phyloP scores from a whole-genome alignment of 2,329 filamentous ascomycete genomes.

The Cyclaneusma minus region DNA sequence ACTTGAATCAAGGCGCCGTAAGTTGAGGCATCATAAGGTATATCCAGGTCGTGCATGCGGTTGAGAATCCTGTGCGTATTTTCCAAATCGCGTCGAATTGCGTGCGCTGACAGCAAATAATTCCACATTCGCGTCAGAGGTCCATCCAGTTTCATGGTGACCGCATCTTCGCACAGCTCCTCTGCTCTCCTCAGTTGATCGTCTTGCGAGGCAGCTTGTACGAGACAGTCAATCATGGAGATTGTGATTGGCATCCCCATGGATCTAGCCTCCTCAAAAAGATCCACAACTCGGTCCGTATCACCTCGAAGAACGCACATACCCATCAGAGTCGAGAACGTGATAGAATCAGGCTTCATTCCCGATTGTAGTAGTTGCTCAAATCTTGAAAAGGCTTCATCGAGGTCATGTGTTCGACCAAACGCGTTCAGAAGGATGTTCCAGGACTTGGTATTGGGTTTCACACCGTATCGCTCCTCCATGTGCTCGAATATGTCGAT shows the following conservation, averaged over 20 bases:
- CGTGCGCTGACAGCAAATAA: constrained; percentile 53
- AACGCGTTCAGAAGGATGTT: constrained; percentile 65
- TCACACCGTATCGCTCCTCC: constrained; percentile 32
- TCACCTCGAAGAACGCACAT: constrained; percentile 60
- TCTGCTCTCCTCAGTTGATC: constrained; percentile 38
- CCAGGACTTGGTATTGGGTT: constrained; percentile 48
- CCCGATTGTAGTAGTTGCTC: constrained; percentile 34
- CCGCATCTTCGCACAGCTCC: constrained; percentile 38
- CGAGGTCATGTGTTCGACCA: constrained; percentile 47
- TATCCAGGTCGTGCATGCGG: constrained; percentile 33
- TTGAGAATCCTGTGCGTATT: constrained; percentile 36
- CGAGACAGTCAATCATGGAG: constrained; percentile 46
- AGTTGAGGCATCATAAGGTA: constrained; percentile 38
- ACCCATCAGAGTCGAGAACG: constrained; percentile 60
- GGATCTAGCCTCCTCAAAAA: constrained; percentile 48
- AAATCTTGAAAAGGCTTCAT: constrained; percentile 50
- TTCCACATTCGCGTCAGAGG: constrained; percentile 61
- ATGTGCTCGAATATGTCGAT: constrained; percentile 49
- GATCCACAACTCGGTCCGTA: constrained; percentile 46
- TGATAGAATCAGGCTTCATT: constrained; percentile 41
- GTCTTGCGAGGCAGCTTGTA: constrained; percentile 51
- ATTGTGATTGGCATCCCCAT: constrained; percentile 31
- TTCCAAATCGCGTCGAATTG: constrained; percentile 41
- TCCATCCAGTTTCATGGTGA: constrained; percentile 32
- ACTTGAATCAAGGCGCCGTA: constrained; percentile 46